Evolutionary conservation across 495 filamentous ascomycete species (phyloP), one percentile per base, ranked within the genome.

Genomic region (Lineolata rhizophorae): DNA sequence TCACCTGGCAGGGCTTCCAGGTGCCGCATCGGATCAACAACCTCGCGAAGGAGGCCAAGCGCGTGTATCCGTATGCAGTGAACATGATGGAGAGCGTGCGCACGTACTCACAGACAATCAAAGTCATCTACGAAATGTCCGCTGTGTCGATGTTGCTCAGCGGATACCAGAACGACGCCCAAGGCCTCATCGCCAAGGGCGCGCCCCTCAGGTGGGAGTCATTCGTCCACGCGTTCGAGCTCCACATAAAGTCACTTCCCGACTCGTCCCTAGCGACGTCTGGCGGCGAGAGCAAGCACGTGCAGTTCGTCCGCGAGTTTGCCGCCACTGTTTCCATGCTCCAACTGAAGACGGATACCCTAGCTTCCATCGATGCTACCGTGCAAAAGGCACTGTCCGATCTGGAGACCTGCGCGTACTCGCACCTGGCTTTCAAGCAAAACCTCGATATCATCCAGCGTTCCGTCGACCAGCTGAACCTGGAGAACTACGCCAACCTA

Each of bases 21-120:
- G 78, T 99, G 18, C 87, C 90, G 16, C 87, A 95, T 56, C 63
- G 74, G 1, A 74, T 99, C 45, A 92, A 72, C 62, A 95, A 80
- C 41, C 76, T 90, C 38, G 90, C 87, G 2, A 95, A 93, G 52
- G 87, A 95, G 46, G 90, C 87, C 1, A 92, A 90, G 50, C 67
- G 85, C 22, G 87, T 95, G 6, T 99, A 99, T 46, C 87, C 87
- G 1, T 95, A 84, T 46, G 87, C 87, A 13, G 83, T 95, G 35
- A 94, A 83, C 45, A 52, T 99, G 43, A 99, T 99, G 84, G 87
- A 99, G 54, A 93, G 77, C 45, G 77, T 92, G 6, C 68, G 82
- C 29, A 94, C 81, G 0, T 71, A 84, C 44, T 61, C 77, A 2
- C 87, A 99, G 53, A 93, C 81, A 1, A 76, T 65, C 35, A 72